Evolutionary conservation across 2,329 filamentous ascomycete genomes (phyloP), one percentile per base, ranked within the genome.

Genomic region (Leptosphaerulina australis): DNA sequence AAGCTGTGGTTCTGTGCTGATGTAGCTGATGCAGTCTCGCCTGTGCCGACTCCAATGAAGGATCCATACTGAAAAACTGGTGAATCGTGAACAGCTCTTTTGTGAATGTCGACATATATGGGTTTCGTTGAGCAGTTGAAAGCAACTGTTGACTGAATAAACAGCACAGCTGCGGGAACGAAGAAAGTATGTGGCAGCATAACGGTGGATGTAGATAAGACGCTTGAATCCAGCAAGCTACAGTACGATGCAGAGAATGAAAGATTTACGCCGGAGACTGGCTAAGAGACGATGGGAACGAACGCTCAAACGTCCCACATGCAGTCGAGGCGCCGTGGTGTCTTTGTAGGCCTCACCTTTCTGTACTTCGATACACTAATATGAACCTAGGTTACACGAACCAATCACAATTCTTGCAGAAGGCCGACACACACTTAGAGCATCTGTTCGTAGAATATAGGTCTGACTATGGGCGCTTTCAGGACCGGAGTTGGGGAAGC

Each of bases 41-140:
- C 48, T 3, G 50, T 64, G 7, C 75, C 75, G 7, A 76, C 62
- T 15, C 76, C 76, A 25, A 76, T 73, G 61, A 77, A 77, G 2
- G 74, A 72, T 37, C 76, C 76, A 66, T 77, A 77, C 46, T 76
- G 74, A 37, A 74, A 72, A 10, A 67, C 60, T 1, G 62, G 54
- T 5, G 70, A 69, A 37, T 71, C 70, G 40, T 76, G 69, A n/a
- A 77, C 75, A 11, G 64, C 70, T 40, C 76, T 66, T 50, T 70
- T 71, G 44, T 77, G 75, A 28, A 77, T 76, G 36, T 77, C 75
- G 58, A 77, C 72, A 47, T 75, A 77, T 45, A 77, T 68, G 0
- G 74, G 74, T 24, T 65, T 56, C 43, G 61, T 68, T 5, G 69
- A 70, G 51, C 73, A 75, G 57, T 74, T 73, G 54, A 71, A 69